Evolutionary conservation across 495 filamentous ascomycete species (phyloP).

Genomic region (Darksidea phi): DNA sequence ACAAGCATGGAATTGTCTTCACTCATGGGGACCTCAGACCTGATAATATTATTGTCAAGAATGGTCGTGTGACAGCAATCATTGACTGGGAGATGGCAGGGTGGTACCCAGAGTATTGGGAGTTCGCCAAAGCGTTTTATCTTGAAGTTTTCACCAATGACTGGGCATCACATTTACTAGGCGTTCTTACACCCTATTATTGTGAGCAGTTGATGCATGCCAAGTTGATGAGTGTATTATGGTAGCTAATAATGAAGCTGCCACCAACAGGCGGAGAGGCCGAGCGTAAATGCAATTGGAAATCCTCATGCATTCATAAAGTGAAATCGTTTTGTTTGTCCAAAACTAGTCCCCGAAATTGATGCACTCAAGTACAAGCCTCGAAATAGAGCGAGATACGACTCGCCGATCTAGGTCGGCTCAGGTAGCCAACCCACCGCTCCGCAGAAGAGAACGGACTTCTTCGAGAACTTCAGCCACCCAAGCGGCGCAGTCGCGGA

Average conservation of each 20-base stretch:
- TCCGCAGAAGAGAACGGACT: too few relatives aligned
- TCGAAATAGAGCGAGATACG: background rate
- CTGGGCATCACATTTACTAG: constrained; percentile 7
- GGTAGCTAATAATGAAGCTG: constrained; percentile 7
- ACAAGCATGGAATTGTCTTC: constrained; percentile 25
- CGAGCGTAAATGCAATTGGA: too few relatives aligned
- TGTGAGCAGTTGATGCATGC: constrained; percentile 9
- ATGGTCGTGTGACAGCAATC: constrained; percentile 19
- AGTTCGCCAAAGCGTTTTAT: constrained; percentile 25
- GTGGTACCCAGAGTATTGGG: constrained; percentile 36
- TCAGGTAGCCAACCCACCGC: too few relatives aligned
- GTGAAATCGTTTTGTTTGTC: too few relatives aligned
- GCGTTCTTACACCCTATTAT: constrained; percentile 5
- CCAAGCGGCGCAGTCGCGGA: background rate
- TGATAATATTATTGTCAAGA: constrained; percentile 25
- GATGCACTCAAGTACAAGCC: too few relatives aligned
- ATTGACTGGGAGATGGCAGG: constrained; percentile 34
- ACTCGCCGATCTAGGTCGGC: background rate
- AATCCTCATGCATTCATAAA: too few relatives aligned
- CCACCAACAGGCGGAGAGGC: too few relatives aligned
- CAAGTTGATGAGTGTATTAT: constrained; percentile 13
- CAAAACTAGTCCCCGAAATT: too few relatives aligned
- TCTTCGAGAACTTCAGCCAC: too few relatives aligned
- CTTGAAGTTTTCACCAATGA: constrained; percentile 4
- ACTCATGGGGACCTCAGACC: constrained; percentile 29